A percentile compares a stretch with the other conserved stretches of the same genome.
Evolutionary conservation across 1,139 yeast species (phyloP).

Genomic region (Oligophagozyma castellii): DNA sequence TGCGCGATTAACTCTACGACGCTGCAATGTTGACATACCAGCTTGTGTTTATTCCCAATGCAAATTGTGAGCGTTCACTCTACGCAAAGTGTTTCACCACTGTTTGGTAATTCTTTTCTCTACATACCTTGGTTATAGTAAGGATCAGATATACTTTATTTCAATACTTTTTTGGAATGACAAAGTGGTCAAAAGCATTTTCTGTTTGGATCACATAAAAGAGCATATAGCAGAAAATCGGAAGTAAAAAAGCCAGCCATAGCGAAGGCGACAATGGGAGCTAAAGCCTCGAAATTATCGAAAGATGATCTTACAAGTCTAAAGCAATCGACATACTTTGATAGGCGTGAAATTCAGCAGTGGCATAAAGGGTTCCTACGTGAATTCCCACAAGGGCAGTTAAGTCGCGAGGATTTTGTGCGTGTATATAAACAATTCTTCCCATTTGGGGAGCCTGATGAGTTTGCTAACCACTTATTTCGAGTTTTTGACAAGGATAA

Average conservation of each 20-base stretch:
- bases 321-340: constrained; percentile 81
- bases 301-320: constrained; percentile 80
- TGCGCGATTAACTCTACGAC: constrained; percentile 31
- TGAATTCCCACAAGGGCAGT: constrained; percentile 87
- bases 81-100: too few species aligned
- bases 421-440: constrained; percentile 91
- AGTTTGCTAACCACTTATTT: constrained; percentile 80
- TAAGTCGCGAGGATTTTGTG: constrained; percentile 77
- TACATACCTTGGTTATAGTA: too few species aligned
- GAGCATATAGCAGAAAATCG: background rate
- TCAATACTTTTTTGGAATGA: too few species aligned
- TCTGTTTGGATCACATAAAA: background rate
- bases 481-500: constrained; percentile 77
- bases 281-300: constrained; percentile 82
- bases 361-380: constrained; percentile 95
- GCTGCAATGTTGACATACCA: constrained; percentile 31
- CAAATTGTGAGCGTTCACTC: too few species aligned
- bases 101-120: too few species aligned
- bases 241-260: too few species aligned
- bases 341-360: constrained; percentile 86
- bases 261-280: constrained; percentile 93
- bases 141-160: too few species aligned
- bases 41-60: background rate
- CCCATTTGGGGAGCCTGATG: constrained; percentile 95
- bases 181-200: too few species aligned